Percentiles rank a stretch among this genome's conserved stretches.
These are phyloP conservation scores for Diaporthe longicolla DNA, from an alignment of 2,329 filamentous ascomycete genomes.

Conservation along the genomic window DNA sequence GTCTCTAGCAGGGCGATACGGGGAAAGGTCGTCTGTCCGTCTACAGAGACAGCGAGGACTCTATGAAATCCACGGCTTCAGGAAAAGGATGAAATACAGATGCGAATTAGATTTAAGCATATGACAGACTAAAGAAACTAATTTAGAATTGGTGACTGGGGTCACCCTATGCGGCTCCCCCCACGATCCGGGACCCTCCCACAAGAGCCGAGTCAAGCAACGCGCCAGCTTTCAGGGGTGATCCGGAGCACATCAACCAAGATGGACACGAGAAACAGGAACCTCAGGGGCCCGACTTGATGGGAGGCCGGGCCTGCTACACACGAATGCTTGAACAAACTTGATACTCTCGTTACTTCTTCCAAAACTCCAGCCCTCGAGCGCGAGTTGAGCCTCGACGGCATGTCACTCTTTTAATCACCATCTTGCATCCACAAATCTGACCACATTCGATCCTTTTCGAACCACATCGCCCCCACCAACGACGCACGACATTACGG, in stretches of 20 bases:
- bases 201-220: constrained; percentile 17
- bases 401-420: constrained; percentile 14
- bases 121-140: not conserved
- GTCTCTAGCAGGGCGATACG: not conserved
- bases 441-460: constrained; percentile 9
- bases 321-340: not conserved
- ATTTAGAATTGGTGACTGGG: constrained; percentile 10
- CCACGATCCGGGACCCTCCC: constrained; percentile 8
- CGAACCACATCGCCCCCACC: constrained; percentile 5
- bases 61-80: not conserved
- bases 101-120: constrained; percentile 21
- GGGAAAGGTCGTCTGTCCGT: not conserved
- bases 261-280: constrained; percentile 18
- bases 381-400: constrained; percentile 16
- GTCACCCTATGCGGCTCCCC: not conserved
- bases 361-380: not conserved
- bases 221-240: constrained; percentile 23
- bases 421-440: not conserved
- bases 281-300: not conserved
- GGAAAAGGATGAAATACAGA: not conserved
- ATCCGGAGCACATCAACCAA: constrained; percentile 20
- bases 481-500: not conserved
- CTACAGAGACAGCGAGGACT: not conserved
- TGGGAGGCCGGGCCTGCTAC: not conserved
- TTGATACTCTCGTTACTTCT: not conserved